phyloP scores from a whole-genome alignment of 2,329 filamentous ascomycete genomes.

The Moelleriella libera region DNA sequence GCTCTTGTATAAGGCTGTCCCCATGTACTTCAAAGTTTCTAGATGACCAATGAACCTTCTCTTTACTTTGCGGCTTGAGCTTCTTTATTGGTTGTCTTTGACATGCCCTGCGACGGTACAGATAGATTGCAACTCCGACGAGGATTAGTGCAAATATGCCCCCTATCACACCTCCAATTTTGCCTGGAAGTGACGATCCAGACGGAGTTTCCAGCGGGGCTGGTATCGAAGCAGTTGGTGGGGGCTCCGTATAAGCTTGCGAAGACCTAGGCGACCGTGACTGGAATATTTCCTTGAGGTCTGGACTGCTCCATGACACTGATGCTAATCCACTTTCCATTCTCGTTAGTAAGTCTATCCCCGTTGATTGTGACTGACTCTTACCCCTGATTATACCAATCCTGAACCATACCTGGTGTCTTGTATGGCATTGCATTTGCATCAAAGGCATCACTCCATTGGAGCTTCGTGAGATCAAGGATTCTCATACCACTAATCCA shows the following conservation, averaged over 20 bases:
- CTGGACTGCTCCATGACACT: constrained; percentile 12
- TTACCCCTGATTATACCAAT: constrained; percentile 17
- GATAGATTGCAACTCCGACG: not conserved
- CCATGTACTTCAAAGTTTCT: no score
- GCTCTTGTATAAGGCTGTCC: no score
- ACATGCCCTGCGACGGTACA: not conserved
- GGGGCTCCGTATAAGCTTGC: not conserved
- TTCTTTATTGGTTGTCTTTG: not conserved
- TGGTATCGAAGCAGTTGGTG: not conserved
- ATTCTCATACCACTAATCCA: constrained; percentile 23
- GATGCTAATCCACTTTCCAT: constrained; percentile 8
- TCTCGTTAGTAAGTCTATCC: not conserved
- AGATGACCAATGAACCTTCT: no score
- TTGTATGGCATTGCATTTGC: constrained; percentile 18
- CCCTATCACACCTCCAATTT: not conserved
- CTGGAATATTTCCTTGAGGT: constrained; percentile 11
- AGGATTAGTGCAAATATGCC: not conserved
- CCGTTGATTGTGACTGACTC: not conserved
- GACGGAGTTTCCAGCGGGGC: not conserved
- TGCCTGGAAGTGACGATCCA: not conserved
- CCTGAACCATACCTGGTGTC: constrained; percentile 14
- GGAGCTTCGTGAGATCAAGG: constrained; percentile 22
- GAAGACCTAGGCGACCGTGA: not conserved
- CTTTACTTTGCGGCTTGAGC: no score
- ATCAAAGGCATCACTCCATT: constrained; percentile 19